Evolutionary conservation across 164 flowering plant genomes (phyloP), one percentile per base, ranked within the genome.

Genomic region (Platanus orientalis): DNA sequence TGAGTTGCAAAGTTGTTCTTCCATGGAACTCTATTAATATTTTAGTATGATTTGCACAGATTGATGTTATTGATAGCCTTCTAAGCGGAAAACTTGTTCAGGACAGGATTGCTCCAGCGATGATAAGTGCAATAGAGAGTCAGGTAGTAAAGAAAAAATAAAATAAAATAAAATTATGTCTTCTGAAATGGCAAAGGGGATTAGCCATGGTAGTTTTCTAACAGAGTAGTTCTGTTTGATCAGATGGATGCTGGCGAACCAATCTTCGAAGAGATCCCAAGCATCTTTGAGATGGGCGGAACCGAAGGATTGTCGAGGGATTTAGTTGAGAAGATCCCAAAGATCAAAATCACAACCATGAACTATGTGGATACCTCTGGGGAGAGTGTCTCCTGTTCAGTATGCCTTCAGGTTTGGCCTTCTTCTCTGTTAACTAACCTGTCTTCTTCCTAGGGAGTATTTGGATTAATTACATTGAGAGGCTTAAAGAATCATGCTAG

Each of bases 11-110:
- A n/a, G n/a, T n/a, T n/a, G n/a, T n/a, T n/a, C n/a, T n/a, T n/a
- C 14, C 4, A 12, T 14, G 49, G 1, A 44, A 44, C 20, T 44
- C n/a, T 6, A 44, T 44, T 16, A 36, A 2, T 36, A 36, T 36
- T 27, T 20, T 57, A 34, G 19, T 62, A 26, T 56, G 42, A 36
- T n/a, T 36, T 36, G 3, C 24, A 36, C 71, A 86, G 93, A 81
- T 89, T 64, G 92, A 89, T 80, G 96, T 87, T n/a, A 76, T 85
- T 54, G 83, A 73, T 20, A 87, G 92, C 78, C 88, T 89, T 56
- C 57, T 87, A 27, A 90, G 89, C 62, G 93, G 94, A 45, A 80
- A 89, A 71, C 82, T 87, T 55, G 92, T 90, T 14, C 84, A 87
- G 30, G 94, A 85, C 53, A 76, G 83, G 44, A 84, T 90, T 44